A percentile compares a stretch with the other conserved stretches of the same genome.
Conservation (phyloP, 2,329 filamentous ascomycete species). For the Aspergillus sp. region DNA sequence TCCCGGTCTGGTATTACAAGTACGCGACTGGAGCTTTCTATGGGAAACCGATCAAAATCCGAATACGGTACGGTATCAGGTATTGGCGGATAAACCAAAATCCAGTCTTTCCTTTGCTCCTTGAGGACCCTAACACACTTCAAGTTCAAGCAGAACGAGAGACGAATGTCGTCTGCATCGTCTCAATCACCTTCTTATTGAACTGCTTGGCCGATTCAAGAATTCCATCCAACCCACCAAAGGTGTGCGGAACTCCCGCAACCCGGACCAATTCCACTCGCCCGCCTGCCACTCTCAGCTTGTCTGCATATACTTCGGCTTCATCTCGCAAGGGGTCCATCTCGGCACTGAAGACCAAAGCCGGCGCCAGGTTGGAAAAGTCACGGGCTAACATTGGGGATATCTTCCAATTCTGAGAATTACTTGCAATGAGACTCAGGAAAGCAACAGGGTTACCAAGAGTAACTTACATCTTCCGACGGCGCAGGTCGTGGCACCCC, state of each 20-base stretch:
- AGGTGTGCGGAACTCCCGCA: slow-evolving; percentile 36
- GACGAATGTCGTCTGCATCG: slow-evolving; percentile 25
- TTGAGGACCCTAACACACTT: too few species aligned
- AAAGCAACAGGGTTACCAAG: neutral
- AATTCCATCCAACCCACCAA: slow-evolving; percentile 31
- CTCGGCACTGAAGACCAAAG: slow-evolving; percentile 41
- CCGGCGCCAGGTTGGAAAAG: slow-evolving; percentile 38
- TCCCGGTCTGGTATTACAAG: slow-evolving; percentile 23
- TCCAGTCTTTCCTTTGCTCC: slow-evolving; percentile 8
- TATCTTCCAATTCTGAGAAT: slow-evolving; percentile 41
- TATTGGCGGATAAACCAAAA: slow-evolving; percentile 20
- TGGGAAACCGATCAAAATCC: neutral
- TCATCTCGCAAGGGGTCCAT: slow-evolving; percentile 45
- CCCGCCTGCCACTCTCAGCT: slow-evolving; percentile 36
- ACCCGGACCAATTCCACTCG: slow-evolving; percentile 32
- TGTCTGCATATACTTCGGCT: slow-evolving; percentile 40
- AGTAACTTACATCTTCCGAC: slow-evolving; percentile 33
- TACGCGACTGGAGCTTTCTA: neutral
- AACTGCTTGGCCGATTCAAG: slow-evolving; percentile 29
- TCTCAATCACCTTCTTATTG: slow-evolving; percentile 29
- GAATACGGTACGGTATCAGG: slow-evolving; percentile 12
- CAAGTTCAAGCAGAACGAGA: neutral
- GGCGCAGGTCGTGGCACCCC: slow-evolving; percentile 36
- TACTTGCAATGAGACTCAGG: slow-evolving; percentile 12
- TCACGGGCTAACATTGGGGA: slow-evolving; percentile 40